These are phyloP conservation scores for Colletotrichum scovillei DNA, from an alignment of 2,329 filamentous ascomycete genomes.

Conservation along the genomic window DNA sequence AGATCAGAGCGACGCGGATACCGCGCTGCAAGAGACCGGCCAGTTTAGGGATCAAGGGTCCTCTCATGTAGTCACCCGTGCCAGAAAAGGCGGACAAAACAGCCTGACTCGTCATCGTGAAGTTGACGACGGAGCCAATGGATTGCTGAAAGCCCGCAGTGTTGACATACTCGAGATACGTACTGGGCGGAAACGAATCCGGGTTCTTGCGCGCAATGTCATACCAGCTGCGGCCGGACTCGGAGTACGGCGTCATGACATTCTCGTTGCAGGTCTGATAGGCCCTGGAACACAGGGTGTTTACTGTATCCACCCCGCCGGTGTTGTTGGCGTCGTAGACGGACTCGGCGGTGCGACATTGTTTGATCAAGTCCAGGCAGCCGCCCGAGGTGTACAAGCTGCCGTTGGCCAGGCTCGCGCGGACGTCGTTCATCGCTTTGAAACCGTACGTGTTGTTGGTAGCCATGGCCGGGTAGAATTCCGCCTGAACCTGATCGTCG, in stretches of 20 bases:
- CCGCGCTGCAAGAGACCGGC: slow-evolving; percentile 70
- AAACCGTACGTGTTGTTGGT: slow-evolving; percentile 73
- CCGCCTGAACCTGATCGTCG: slow-evolving; percentile 71
- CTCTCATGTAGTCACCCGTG: slow-evolving; percentile 72
- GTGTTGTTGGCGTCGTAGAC: slow-evolving; percentile 33
- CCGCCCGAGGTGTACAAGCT: slow-evolving; percentile 30
- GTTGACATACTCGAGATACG: slow-evolving; percentile 75
- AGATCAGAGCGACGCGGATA: slow-evolving; percentile 77
- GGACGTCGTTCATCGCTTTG: slow-evolving; percentile 54
- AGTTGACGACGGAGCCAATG: slow-evolving; percentile 70
- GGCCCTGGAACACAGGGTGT: slow-evolving; percentile 22
- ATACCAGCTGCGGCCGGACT: slow-evolving; percentile 66
- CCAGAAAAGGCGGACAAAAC: slow-evolving; percentile 59
- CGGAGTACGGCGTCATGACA: slow-evolving; percentile 68
- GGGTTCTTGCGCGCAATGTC: slow-evolving; percentile 67
- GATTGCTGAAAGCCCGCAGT: slow-evolving; percentile 63
- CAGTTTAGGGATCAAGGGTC: slow-evolving; percentile 68
- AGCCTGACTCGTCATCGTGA: slow-evolving; percentile 59
- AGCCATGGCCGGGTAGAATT: slow-evolving; percentile 67
- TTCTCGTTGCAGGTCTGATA: slow-evolving; percentile 59
- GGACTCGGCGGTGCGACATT: slow-evolving; percentile 33
- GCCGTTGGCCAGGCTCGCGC: slow-evolving; percentile 31
- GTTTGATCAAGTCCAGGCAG: slow-evolving; percentile 32
- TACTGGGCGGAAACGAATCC: slow-evolving; percentile 72
- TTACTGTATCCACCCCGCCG: slow-evolving; percentile 25